These are phyloP conservation scores for Pythium coloratum DNA, from an alignment of 352 stramenopile species.

Conservation along the genomic window DNA sequence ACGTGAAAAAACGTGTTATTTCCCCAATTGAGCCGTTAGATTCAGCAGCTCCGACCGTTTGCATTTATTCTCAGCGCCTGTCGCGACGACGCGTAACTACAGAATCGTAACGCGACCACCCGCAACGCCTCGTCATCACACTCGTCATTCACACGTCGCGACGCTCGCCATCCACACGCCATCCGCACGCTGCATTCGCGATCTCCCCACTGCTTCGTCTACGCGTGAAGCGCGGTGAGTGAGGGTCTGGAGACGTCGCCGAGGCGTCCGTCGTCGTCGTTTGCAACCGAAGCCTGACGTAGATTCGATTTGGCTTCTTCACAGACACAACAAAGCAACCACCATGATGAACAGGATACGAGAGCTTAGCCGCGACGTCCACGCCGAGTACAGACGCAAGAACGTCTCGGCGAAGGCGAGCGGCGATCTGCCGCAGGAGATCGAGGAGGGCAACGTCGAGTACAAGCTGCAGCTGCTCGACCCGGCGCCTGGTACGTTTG, in stretches of 20 bases:
- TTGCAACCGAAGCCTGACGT: background rate
- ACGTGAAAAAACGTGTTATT: constrained; percentile 12
- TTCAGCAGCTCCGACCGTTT: background rate
- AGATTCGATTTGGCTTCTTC: background rate
- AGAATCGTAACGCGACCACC: constrained; percentile 2
- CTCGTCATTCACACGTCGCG: constrained; percentile 3
- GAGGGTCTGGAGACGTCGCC: background rate
- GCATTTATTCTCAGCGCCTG: constrained; percentile 1
- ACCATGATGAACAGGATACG: constrained; percentile 29
- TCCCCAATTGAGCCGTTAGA: background rate
- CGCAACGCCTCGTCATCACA: constrained; percentile 8
- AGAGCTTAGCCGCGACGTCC: constrained; percentile 26
- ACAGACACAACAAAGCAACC: background rate
- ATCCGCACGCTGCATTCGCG: background rate
- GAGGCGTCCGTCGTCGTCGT: background rate
- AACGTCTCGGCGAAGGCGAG: background rate
- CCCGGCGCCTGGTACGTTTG: constrained; percentile 39
- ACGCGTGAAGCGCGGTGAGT: constrained; percentile 4
- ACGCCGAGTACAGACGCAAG: constrained; percentile 30
- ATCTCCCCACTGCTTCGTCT: background rate
- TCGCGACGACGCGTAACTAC: constrained; percentile 2
- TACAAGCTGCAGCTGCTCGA: constrained; percentile 90
- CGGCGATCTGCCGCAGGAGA: constrained; percentile 56
- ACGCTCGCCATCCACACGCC: background rate
- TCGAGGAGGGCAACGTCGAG: constrained; percentile 91